Evolutionary conservation across 179 eudicot species (phyloP), one percentile per base, ranked within the genome.

Genomic region (Patellifolia procumbens): DNA sequence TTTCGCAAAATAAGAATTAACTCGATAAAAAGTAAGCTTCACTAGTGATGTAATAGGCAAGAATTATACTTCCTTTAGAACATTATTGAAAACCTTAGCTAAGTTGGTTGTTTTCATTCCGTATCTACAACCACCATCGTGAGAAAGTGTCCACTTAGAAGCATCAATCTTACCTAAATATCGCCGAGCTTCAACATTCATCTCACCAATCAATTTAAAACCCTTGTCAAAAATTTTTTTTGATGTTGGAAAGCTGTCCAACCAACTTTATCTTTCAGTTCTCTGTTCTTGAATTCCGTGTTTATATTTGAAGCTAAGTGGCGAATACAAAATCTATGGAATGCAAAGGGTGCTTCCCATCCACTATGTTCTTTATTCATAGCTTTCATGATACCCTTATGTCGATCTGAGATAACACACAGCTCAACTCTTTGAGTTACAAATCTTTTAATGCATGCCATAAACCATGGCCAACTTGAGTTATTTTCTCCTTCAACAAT

Each of bases 401-500:
- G 67, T 22, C 68, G 53, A 39, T 73, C 37, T 2, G 53, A 73
- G 58, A 73, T 17, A 1, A 73, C 68, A 61, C 58, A 59, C 6
- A 72, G 0, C 0, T 20, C 34, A 2, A 2, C 4, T 31, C 45
- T 28, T 60, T 61, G 42, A 1, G 58, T 74, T 0, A 74, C 69
- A 29, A 10, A 59, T 22, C 24, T 7, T 20, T 17, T 58, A 32
- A 65, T 75, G 39, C 52, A 66, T 12, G 7, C 16, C 72, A 75
- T 65, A 24, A 78, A 78, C 80, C 82, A 75, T 12, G 51, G 20
- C 68, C 83, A 83, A 79, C 80, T 72, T 7, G 61, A 43, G 4
- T 5, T 15, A 28, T 62, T 79, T 13, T 79, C 75, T 8, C 60
- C 66, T n/a, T 75, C 78, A 15, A 73, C 68, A 32, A 76, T 65